Base-by-base conservation (phyloP, 345 rosid species). In the Cardamine occulta region DNA sequence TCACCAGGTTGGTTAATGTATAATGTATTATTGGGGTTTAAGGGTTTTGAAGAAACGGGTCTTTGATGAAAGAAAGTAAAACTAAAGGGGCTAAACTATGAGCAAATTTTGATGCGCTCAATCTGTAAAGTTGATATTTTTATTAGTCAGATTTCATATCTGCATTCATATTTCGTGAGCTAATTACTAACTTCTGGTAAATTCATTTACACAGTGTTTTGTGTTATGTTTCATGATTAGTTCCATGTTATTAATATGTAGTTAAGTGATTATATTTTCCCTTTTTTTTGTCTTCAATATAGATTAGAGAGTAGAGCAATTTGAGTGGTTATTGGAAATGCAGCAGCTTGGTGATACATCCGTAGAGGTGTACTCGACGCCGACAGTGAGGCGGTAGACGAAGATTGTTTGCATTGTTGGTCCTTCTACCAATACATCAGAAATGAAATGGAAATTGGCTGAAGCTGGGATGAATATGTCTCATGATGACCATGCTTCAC, bases 401-500 rank as follows among this genome's bases (percentile, higher is more conserved):
- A 95, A 95, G 88, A 95, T 95, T 45, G 99, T 95, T n/a, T 90
- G 99, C 83, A 95, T 98, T 0, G 88, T 95, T 67, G 99, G 99
- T 57, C 99, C 98, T 44, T 95, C 98, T 4, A 89, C 99, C 53
- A 80, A 90, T 78, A 92, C 98, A 4, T 71, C 83, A 66, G 98
- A 95, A 82, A 95, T 95, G 99, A 90, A 92, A 80, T 92, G 99
- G 99, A 92, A 90, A 81, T 79, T 95, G 72, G 99, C 99, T 26
- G 99, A 95, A 83, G 89, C 96, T 56, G 99, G 98, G 55, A 95
- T 95, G 99, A 95, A 95, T 68, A 92, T 95, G 99, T 95, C 99
- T 73, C 99, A 92, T 48, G 99, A 98, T 26, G 99, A 95, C 78
- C 99, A 95, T 68, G 89, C 97, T 29, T 95, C 99, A 18, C 99